Evolutionary conservation across 805 yeast species (phyloP), one percentile per base, ranked within the genome.

Genomic region (Phaffomyces thermotolerans): DNA sequence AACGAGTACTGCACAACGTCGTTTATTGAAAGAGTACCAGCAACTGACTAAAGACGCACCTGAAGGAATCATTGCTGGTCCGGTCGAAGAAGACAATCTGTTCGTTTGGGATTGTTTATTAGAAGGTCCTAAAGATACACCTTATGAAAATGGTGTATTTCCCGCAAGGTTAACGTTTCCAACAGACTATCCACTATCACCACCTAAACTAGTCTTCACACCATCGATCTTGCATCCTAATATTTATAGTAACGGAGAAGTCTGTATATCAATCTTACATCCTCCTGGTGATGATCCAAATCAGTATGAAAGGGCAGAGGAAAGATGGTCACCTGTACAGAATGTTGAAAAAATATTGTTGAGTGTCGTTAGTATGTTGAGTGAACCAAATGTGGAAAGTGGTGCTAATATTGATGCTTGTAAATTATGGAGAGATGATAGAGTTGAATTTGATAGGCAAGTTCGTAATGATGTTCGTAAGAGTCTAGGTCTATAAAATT

Each of bases 221-320:
- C 90, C 95, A 23, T 82, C 95, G 6, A 75, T 93, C 41, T 71
- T 87, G 46, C 99, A 93, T 63, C 99, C 99, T 22, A 93, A 93
- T 63, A 80, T 93, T 43, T 93, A 91, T 62, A 79, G 85, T 40
- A 95, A 90, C 58, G 99, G 99, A 3, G 87, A 87, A 22, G 99
- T 93, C 4, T 93, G 99, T 63, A 93, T 93, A 40, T 87, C 96
- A 14, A 93, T 93, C 40, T 70, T 93, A 51, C 99, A 93, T 61
- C 80, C 96, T 1, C 96, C 98, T 1, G 99, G 99, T 10, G 95
- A 90, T 54, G 99, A 93, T 63, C 98, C 99, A 18, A 78, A 89
- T 62, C 89, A 84, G 73, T 93, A 93, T 65, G 99, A 93, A 63
- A 66, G 86, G 27, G 95, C 98, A 0, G 95, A 90, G 54, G 99